Base-by-base conservation (phyloP, 768 basidiomycete genomes). In the Macrolepiota albuminosa region DNA sequence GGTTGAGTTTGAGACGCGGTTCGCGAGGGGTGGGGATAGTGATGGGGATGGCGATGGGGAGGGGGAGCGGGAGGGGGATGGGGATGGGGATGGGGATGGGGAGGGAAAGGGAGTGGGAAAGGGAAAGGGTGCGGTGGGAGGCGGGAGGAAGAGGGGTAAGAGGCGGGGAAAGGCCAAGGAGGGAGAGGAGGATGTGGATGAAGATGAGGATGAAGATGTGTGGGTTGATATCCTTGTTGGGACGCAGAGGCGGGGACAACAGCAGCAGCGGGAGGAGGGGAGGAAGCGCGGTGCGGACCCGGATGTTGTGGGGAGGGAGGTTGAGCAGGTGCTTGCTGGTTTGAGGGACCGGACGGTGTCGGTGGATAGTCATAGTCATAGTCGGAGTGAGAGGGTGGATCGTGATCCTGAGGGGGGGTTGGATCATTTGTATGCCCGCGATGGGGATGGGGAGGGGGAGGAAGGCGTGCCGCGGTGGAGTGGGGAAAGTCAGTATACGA, bases 151-250 rank as follows among this genome's bases (percentile, higher is more conserved):
- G 63, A 63, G 70, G 48, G 81, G 78, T 61, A 67, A 72, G 8
- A 78, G 78, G 63, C 62, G 70, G 48, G 75, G 74, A 62, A 76
- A 75, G 75, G 82, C 72, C 76, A 77, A 67, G 70, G 78, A 79
- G 52, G 72, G 80, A 40, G 77, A 79, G 73, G n/a, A n/a, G n/a
- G n/a, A n/a, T n/a, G n/a, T n/a, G n/a, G n/a, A n/a, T n/a, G n/a
- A n/a, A n/a, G n/a, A n/a, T n/a, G 73, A 75, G 67, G 72, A 72
- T 64, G 86, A 89, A 54, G 92, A 93, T 67, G 89, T 90, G 4
- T 93, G 92, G 91, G 90, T 93, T 45, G 92, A 93, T 72, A 93
- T 93, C 45, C 73, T 93, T 10, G 90, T 93, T 2, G 85, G 84
- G 47, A 81, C 70, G 50, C 82, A 81, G 63, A 70, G 65, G 39